Base-by-base conservation (phyloP, 495 filamentous ascomycete genomes). In the Penicillium manginii region DNA sequence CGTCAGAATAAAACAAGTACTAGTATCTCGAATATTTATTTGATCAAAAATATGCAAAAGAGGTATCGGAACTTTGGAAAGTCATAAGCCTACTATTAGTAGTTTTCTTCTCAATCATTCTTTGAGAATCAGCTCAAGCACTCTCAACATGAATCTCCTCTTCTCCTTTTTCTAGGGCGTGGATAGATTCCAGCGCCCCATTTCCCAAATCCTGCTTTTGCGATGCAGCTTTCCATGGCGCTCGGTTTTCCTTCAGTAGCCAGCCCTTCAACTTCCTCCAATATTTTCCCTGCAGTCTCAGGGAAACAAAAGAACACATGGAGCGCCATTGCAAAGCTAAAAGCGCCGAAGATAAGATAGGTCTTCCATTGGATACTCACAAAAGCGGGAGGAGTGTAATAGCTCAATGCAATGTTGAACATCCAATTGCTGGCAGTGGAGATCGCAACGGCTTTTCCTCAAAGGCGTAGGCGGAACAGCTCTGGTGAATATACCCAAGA, bases 281-380 rank as follows among this genome's bases (percentile, higher is more conserved):
- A 80, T 14, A 89, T 87, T 79, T 91, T 91, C 50, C 89, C 89
- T 17, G 83, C 81, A 0, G 90, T 93, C 73, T 94, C 90, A 1
- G 90, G 91, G 79, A 93, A 91, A 62, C 89, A 73, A 73, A 93
- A 91, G 76, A 84, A 91, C 15, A 86, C 82, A 65, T 93, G 91
- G 18, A 90, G 65, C 49, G 83, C 81, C 85, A 90, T 91, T 55
- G 77, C 75, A 53, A 84, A 84, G 70, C 85, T 89, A 70, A 93
- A 93, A 12, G 87, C 84, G 33, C 87, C 90, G 60, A 92, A 93
- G 19, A 92, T 67, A 40, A 91, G 75, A 63, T 92, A 93, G 0
- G 82, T 83, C 72, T 83, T 81, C 89, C 89, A 93, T 54, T 82
- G 73, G 61, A 92, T 91, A 60, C 82, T 89, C 47, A 76, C 84